A percentile compares a stretch with the other conserved stretches of the same genome.
These are phyloP conservation scores for Globisporangium cystogenes DNA, from an alignment of 352 stramenopile species.

Conservation along the genomic window DNA sequence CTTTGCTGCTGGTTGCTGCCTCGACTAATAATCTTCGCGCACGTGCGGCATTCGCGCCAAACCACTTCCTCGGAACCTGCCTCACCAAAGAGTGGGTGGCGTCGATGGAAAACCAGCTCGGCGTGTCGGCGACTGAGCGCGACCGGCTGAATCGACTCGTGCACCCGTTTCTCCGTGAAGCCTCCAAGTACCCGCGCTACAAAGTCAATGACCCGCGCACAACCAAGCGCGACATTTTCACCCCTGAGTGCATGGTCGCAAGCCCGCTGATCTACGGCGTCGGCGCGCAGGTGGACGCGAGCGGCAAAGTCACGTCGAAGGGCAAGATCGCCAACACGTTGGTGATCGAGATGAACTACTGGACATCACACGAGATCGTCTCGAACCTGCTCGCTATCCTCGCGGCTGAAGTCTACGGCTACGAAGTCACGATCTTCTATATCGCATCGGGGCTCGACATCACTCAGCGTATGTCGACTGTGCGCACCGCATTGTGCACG, in stretches of 20 bases:
- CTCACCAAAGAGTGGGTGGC: conserved; percentile 25
- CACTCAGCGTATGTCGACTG: conserved; percentile 29
- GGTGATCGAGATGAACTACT: conserved; percentile 18
- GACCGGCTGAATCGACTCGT: conserved; percentile 10
- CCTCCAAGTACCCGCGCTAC: conserved; percentile 15
- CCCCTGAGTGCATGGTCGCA: conserved; percentile 11
- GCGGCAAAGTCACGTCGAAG: conserved; percentile 11
- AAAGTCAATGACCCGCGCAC: conserved; percentile 21
- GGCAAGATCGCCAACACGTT: conserved; percentile 18
- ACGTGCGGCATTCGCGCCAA: conserved; percentile 10
- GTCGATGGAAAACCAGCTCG: conserved; percentile 6
- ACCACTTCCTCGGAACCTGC: conserved; percentile 28
- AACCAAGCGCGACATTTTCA: not conserved
- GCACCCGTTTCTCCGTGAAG: conserved; percentile 23
- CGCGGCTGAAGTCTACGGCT: conserved; percentile 16
- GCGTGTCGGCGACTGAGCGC: conserved; percentile 1
- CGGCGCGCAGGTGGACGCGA: conserved; percentile 13
- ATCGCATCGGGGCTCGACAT: not conserved
- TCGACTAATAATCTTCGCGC: too few species aligned
- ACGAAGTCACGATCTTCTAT: conserved; percentile 13
- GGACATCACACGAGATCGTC: conserved; percentile 20
- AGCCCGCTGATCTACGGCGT: conserved; percentile 17
- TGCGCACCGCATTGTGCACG: conserved; percentile 15
- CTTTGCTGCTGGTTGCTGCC: too few species aligned
- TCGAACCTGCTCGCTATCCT: conserved; percentile 27